phyloP scores from a whole-genome alignment of 352 stramenopile species.

The Globisporangium canariense region DNA sequence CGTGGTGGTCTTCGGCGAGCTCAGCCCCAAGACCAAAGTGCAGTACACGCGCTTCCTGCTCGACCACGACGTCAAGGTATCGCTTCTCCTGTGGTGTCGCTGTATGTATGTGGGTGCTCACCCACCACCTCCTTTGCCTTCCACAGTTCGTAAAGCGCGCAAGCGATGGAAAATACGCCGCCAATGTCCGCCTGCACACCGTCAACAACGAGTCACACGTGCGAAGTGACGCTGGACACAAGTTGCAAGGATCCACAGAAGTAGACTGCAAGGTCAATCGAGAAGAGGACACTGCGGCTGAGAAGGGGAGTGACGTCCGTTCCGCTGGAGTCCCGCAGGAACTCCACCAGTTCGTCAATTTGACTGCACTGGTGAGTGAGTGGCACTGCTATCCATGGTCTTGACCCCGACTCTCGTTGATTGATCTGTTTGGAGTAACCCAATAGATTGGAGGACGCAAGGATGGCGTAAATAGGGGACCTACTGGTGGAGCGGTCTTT shows the following conservation, averaged over 20 bases:
- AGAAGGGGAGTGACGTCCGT: not conserved
- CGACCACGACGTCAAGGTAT: constrained; percentile 57
- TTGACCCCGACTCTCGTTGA: too few relatives aligned
- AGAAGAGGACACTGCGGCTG: not conserved
- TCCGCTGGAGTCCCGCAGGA: not conserved
- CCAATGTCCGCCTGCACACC: constrained; percentile 43
- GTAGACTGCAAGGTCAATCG: too few relatives aligned
- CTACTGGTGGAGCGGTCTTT: constrained; percentile 13
- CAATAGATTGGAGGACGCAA: not conserved
- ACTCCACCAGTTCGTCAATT: constrained; percentile 29
- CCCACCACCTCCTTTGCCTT: not conserved
- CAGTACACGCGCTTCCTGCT: constrained; percentile 73
- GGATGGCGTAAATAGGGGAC: not conserved
- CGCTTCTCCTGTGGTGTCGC: too few relatives aligned
- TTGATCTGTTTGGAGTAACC: too few relatives aligned
- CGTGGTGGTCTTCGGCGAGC: constrained; percentile 62
- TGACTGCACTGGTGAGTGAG: constrained; percentile 39
- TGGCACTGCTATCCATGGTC: not conserved
- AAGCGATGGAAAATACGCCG: constrained; percentile 51
- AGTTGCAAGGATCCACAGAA: too few relatives aligned
- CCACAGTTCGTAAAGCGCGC: constrained; percentile 45
- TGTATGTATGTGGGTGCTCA: not conserved
- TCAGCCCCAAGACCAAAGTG: constrained; percentile 50
- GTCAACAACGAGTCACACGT: not conserved
- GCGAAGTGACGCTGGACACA: not conserved